A percentile compares a stretch with the other conserved stretches of the same genome.
These are phyloP conservation scores for Alternaria incomplexa DNA, from an alignment of 2,329 filamentous ascomycete species.

Conservation along the genomic window DNA sequence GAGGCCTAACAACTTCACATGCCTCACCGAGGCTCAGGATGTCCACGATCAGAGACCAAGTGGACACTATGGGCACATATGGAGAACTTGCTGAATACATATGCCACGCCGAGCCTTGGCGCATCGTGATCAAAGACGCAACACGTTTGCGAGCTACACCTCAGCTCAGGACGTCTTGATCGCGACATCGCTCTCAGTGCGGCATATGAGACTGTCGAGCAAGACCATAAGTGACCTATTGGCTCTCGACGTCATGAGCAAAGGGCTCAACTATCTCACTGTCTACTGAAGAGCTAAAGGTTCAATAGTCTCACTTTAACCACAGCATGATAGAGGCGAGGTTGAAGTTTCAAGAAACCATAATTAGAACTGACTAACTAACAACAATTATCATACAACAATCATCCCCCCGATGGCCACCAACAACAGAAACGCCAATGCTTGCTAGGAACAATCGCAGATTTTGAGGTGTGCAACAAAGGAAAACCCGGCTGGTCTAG, in stretches of 20 bases:
- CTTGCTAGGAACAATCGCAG: slow-evolving; percentile 5
- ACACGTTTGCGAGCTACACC: not conserved
- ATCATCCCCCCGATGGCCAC: not conserved
- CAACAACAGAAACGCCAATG: slow-evolving; percentile 8
- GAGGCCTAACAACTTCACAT: not conserved
- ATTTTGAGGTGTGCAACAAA: slow-evolving; percentile 17
- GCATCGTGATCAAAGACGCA: too few relatives aligned
- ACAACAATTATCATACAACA: slow-evolving; percentile 3
- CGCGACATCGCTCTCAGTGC: too few relatives aligned
- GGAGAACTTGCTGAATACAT: too few relatives aligned
- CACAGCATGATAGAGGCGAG: too few relatives aligned
- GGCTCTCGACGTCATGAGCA: too few relatives aligned
- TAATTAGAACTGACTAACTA: not conserved
- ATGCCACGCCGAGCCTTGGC: not conserved
- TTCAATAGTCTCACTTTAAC: too few relatives aligned
- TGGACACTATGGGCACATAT: not conserved
- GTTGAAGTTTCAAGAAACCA: not conserved
- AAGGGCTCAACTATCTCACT: too few relatives aligned
- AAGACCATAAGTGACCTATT: too few relatives aligned
- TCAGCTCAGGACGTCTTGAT: not conserved
- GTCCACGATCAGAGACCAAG: not conserved
- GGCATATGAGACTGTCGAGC: too few relatives aligned
- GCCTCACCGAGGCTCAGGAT: not conserved
- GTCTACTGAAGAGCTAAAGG: too few relatives aligned
- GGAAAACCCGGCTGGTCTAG: slow-evolving; percentile 29